phyloP scores from a whole-genome alignment of 148 eudicot species.

The Vaccinium corymbosum region DNA sequence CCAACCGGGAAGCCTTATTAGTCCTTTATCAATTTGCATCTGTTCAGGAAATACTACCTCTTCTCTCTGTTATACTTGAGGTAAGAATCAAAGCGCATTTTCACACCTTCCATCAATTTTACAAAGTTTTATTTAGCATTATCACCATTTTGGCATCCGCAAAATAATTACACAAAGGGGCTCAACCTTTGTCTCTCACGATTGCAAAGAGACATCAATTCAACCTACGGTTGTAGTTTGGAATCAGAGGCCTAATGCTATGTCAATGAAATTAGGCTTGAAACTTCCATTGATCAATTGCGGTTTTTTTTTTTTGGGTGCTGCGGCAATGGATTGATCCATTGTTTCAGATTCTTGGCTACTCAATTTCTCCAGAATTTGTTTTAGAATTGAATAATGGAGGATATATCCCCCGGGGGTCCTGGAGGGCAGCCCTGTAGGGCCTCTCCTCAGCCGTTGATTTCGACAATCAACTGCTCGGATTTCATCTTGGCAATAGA shows the following conservation, averaged over 20 bases:
- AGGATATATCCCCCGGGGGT: neutral
- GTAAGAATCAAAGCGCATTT: slow-evolving; percentile 14
- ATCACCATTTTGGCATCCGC: neutral
- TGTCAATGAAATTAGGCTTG: neutral
- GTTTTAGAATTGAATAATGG: neutral
- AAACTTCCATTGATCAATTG: neutral
- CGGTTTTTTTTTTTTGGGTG: neutral
- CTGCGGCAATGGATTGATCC: too few species aligned
- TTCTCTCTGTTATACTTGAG: slow-evolving; percentile 51
- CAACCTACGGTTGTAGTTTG: neutral
- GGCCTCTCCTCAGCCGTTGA: too few species aligned
- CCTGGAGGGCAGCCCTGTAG: too few species aligned
- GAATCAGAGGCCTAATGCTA: neutral
- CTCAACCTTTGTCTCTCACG: too few species aligned
- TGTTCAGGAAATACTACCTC: slow-evolving; percentile 44
- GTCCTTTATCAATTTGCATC: slow-evolving; percentile 40
- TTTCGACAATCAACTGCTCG: too few species aligned
- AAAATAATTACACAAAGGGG: neutral
- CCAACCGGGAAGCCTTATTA: slow-evolving; percentile 22
- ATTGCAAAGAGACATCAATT: too few species aligned
- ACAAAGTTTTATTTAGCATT: neutral
- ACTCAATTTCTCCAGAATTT: neutral
- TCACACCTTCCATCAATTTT: neutral
- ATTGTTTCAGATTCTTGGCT: neutral
- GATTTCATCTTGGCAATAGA: too few species aligned